Base-by-base conservation (phyloP, 1,284 basidiomycete genomes). In the Lignosus rhinocerotis region DNA sequence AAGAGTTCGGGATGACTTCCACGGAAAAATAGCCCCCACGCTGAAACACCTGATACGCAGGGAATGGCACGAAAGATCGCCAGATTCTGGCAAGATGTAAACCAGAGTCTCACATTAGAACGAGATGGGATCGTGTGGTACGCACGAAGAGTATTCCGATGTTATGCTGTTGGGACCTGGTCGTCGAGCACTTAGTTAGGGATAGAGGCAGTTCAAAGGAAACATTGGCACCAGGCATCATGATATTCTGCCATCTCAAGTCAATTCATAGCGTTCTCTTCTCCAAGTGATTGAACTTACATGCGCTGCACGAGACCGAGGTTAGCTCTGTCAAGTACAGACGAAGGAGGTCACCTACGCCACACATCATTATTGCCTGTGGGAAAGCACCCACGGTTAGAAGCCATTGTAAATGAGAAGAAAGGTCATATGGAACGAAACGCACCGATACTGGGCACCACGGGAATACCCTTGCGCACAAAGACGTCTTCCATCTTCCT, bases 311-410 rank as follows among this genome's bases (percentile, higher is more conserved):
- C 53, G 67, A 54, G 64, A 49, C 50, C 50, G 55, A 55, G 31
- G 55, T 63, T 30, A 57, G 53, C 53, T 21, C 41, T 19, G 51
- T 41, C 30, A 34, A 41, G 36, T 16, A 51, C 50, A 49, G 54
- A 52, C 14, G 39, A 45, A 48, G 19, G 32, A 52, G 51, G 52
- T 59, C 30, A 82, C 88, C 79, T 74, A 90, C 87, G 92, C 85
- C 88, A 93, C 56, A 94, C 83, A 76, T 94, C 92, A 72, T 94
- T 94, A 74, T 94, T 94, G 21, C 90, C 87, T 89, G 61, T 17
- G 55, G 41, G 53, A 56, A 30, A 17, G n/a, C 41, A 56, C 54
- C 49, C 54, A 63, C 45, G 53, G 19, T 45, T 36, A 50, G 46
- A 59, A 46, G 41, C 38, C 52, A 50, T 48, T 30, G 50, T 49